Evolutionary conservation across 2,329 filamentous ascomycete species (phyloP), one percentile per base, ranked within the genome.

Genomic region (Akanthomyces dipterigenus): DNA sequence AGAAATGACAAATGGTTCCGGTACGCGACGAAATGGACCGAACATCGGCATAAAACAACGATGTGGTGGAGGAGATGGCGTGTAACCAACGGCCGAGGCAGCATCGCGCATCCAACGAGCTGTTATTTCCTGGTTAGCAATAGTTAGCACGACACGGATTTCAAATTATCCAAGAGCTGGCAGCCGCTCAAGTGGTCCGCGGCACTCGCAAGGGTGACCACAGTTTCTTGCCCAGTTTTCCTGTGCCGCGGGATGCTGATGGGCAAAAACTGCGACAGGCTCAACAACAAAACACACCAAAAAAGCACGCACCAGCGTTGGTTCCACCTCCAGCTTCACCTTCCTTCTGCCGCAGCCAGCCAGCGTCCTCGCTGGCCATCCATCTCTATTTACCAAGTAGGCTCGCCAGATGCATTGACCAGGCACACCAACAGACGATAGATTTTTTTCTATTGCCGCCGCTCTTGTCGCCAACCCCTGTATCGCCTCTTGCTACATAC

Each of bases 261-360:
- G n/a, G 34, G 38, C 4, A 28, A 31, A 42, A 14, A 18, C 22
- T 31, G 50, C 20, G 34, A 53, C 18, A 28, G 38, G 16, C 6
- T 11, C 31, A 16, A n/a, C n/a, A 11, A 43, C 14, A n/a, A 43
- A 49, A 49, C 55, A 20, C 55, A 26, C 45, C 22, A n/a, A 49
- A 11, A 55, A 58, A 58, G 55, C 55, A 58, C 55, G 55, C 55
- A 58, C 55, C 45, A 58, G 43, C 43, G 16, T 20, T 7, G 31
- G 55, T 58, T 36, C 55, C 55, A 58, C 55, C 51, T 43, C 36
- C 51, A 58, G 49, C 55, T 58, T 48, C 7, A 28, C 45, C 31
- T 57, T n/a, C 22, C 28, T n/a, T 45, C 38, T 34, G 53, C 16
- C 22, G 4, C 31, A 34, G 31, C 31, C 43, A 57, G 26, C 31